phyloP scores from a whole-genome alignment of 2,329 filamentous ascomycete genomes.

The Ophiostoma perfectum region DNA sequence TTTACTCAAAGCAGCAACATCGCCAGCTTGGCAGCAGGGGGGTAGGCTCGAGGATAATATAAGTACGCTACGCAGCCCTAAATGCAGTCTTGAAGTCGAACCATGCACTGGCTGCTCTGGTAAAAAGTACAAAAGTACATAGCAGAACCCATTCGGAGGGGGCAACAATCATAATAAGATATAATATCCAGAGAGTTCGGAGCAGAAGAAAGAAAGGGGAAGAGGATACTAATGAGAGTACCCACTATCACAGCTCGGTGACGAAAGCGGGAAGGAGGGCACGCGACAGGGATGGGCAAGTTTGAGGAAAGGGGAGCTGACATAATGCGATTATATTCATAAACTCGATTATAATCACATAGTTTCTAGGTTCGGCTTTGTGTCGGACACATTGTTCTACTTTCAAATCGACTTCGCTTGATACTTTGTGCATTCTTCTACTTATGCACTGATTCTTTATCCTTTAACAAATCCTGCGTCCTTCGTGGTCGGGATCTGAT shows the following conservation, averaged over 20 bases:
- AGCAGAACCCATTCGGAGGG: not conserved
- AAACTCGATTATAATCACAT: not conserved
- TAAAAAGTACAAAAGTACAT: too few species aligned
- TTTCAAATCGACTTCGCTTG: too few species aligned
- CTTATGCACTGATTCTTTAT: not conserved
- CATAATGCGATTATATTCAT: not conserved
- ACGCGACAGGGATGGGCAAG: not conserved
- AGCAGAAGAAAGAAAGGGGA: slow-evolving; percentile 1
- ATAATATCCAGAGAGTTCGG: not conserved
- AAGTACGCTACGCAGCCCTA: too few species aligned
- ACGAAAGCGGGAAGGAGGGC: slow-evolving; percentile 5
- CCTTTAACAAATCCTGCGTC: not conserved
- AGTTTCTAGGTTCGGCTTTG: too few species aligned
- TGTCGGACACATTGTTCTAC: too few species aligned
- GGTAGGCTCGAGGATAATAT: too few species aligned
- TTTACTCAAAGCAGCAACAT: not conserved
- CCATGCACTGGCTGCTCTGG: too few species aligned
- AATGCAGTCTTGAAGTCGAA: too few species aligned
- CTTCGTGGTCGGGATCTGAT: not conserved
- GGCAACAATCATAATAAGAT: not conserved
- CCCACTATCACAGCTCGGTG: not conserved
- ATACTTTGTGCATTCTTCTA: not conserved
- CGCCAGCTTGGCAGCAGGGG: slow-evolving; percentile 3
- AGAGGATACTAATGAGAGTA: not conserved
- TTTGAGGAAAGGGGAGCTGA: not conserved